Evolutionary conservation across 805 yeast species (phyloP), one percentile per base, ranked within the genome.

Genomic region (Ogataea angusta): DNA sequence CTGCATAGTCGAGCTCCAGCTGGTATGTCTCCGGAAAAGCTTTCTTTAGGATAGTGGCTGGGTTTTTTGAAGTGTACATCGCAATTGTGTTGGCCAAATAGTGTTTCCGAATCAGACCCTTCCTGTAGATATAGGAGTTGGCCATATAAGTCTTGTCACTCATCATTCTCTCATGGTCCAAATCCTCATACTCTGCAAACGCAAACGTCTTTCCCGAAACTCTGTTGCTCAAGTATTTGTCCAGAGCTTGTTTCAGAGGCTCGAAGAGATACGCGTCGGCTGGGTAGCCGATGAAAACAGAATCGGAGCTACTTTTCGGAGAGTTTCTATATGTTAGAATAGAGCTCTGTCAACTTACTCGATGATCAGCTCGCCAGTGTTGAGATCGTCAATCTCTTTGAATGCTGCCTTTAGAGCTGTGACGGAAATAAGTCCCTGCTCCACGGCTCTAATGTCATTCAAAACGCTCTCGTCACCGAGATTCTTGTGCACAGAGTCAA

Each of bases 1-100:
- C 99, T 1, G 98, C 97, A 63, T 87, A 93, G 54, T 91, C 98
- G 16, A 93, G 76, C 56, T 93, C 98, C 23, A 93, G 67, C 40
- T 82, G 81, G 62, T 70, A 88, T 3, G 90, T 73, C 39, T 78
- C 85, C 1, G 97, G 91, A 45, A 78, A 80, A 2, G 93, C 78
- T 1, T 47, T 53, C 2, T 59, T 65, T 40, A 93, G 67, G 1
- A 79, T 66, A 1, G 90, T 79, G 0, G 65, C 61, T 1, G 96
- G 95, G 54, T 89, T 64, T 57, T 93, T 93, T 7, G 82, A 86
- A 4, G 67, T 66, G 52, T 76, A 90, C 43, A 78, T 76, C 36
- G 78, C 82, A n/a, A 93, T 73, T 0, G 95, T 85, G 54, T 87
- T 82, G n/a, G 93, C 78, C 45, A 93, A 67, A 54, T 80, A 90